Conservation (phyloP, 192 early-diverging fungal genomes). For the Gaertneriomyces semiglobifer region DNA sequence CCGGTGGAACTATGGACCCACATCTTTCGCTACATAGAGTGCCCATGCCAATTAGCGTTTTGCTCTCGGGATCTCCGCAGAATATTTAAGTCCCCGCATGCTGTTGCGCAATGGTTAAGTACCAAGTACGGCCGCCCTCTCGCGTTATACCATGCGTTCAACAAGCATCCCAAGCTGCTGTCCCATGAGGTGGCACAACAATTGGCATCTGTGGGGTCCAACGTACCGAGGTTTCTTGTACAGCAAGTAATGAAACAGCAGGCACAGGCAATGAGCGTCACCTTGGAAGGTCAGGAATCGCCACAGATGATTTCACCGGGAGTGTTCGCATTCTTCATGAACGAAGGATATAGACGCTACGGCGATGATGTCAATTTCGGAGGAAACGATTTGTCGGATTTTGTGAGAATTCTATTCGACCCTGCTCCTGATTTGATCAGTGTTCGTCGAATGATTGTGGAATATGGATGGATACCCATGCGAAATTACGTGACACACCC, state of each 20-base stretch:
- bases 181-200: conserved; percentile 1
- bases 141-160: conserved; percentile 5
- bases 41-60: not conserved
- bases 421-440: not conserved
- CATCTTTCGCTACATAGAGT: not conserved
- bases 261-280: not conserved
- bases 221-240: conserved; percentile 15
- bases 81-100: not conserved
- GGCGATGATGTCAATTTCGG: conserved; percentile 10
- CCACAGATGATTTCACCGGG: conserved; percentile 2
- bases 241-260: conserved; percentile 12
- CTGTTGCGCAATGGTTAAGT: conserved; percentile 12
- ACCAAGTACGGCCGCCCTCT: not conserved
- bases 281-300: not conserved
- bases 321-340: conserved; percentile 18
- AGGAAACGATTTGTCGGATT: not conserved
- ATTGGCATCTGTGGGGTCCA: conserved; percentile 1
- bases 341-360: conserved; percentile 11
- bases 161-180: conserved; percentile 1
- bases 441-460: conserved; percentile 1
- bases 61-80: not conserved
- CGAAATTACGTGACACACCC: not conserved
- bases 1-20: conserved; percentile 34
- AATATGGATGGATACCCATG: not conserved
- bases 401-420: not conserved